A percentile compares a stretch with the other conserved stretches of the same genome.
Conservation (phyloP, 2,329 filamentous ascomycete genomes). For the Trichoderma sp. region DNA sequence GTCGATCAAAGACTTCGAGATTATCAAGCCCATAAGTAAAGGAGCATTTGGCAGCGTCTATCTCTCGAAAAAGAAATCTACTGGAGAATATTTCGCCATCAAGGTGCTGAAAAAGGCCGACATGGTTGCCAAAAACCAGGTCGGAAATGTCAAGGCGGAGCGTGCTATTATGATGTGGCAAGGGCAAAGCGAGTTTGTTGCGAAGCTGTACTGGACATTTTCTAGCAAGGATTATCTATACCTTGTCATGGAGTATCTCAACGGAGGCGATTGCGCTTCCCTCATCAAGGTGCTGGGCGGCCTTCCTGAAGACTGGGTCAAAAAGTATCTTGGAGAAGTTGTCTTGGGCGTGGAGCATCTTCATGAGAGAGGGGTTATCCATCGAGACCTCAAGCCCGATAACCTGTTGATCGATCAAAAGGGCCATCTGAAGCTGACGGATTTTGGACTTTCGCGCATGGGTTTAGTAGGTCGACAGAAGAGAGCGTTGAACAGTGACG, state of each 20-base stretch:
- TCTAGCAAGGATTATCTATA: slow-evolving; percentile 99
- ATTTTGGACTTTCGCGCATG: slow-evolving; percentile 97
- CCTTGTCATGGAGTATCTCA: slow-evolving; percentile 98
- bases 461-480: slow-evolving; percentile 96
- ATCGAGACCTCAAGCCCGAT: slow-evolving; percentile 95
- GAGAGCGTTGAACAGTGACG: slow-evolving; percentile 76
- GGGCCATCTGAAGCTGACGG: slow-evolving; percentile 93
- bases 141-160: slow-evolving; percentile 98
- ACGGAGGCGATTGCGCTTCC: slow-evolving; percentile 95
- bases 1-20: slow-evolving; percentile 99
- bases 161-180: slow-evolving; percentile 99
- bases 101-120: slow-evolving; percentile 99
- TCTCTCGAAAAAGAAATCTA: slow-evolving; percentile 96
- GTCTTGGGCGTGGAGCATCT: slow-evolving; percentile 96
- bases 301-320: slow-evolving; percentile 94
- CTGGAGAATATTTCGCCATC: slow-evolving; percentile 97
- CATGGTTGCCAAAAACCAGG: slow-evolving; percentile 99
- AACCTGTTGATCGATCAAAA: slow-evolving; percentile 97
- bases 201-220: slow-evolving; percentile 99
- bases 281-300: slow-evolving; percentile 92
- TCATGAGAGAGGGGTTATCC: slow-evolving; percentile 91
- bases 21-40: slow-evolving; percentile 99
- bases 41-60: slow-evolving; percentile 98
- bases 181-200: slow-evolving; percentile 97
- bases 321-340: slow-evolving; percentile 96